Conservation (phyloP, 306 rosid genomes). For the Lathyrus tuberosus region DNA sequence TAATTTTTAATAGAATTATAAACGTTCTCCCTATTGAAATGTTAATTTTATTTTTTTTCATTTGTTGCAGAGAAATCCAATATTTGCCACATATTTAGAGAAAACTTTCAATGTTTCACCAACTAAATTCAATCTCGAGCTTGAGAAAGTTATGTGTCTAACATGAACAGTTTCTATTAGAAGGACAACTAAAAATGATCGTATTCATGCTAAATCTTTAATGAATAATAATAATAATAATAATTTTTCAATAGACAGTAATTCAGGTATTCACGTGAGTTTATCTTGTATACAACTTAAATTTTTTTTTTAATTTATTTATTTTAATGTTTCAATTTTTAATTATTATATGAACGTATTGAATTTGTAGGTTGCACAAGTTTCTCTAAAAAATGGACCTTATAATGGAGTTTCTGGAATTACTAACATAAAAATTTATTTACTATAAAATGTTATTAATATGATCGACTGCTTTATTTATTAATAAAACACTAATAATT, state of each 20-base stretch:
- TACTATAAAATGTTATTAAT: too few species aligned
- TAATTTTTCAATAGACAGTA: too few species aligned
- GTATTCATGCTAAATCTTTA: background rate
- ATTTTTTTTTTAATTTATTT: background rate
- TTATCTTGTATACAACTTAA: background rate
- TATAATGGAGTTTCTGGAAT: background rate
- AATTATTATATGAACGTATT: background rate
- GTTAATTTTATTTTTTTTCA: background rate
- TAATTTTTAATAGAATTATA: too few species aligned
- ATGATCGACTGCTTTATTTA: too few species aligned
- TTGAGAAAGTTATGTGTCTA: background rate
- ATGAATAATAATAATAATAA: background rate
- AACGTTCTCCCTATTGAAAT: too few species aligned
- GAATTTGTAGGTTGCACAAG: background rate
- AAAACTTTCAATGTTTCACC: too few species aligned
- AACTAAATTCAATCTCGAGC: background rate
- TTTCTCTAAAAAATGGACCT: too few species aligned
- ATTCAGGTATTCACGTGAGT: background rate
- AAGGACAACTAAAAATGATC: background rate
- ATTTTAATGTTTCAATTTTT: background rate
- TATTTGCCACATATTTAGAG: background rate
- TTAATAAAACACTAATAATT: too few species aligned
- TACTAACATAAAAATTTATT: too few species aligned
- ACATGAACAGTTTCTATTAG: background rate
- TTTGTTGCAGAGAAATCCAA: slow-evolving; percentile 15